Evolutionary conservation across 371 early-diverging fungal genomes (phyloP), one percentile per base, ranked within the genome.

Genomic region (Apophysomyces elegans): DNA sequence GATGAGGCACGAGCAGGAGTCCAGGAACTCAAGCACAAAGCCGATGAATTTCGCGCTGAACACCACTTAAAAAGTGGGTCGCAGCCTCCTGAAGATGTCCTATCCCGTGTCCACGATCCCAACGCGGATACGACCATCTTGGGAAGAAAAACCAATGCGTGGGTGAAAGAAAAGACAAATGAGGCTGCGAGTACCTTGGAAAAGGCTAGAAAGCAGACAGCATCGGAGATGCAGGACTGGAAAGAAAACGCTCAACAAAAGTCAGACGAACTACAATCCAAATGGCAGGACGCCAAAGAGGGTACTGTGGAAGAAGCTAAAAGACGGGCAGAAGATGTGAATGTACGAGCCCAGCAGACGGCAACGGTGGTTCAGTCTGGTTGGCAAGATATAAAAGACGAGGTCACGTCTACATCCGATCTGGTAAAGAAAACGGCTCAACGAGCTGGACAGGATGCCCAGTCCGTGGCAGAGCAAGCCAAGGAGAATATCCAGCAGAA

Each of bases 11-110:
- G 35, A 13, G 43, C 37, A 18, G 63, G 26, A 7, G 45, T 13
- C 5, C 39, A 67, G 0, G 68, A 67, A 37, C 16, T 65, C 56
- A 67, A 70, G 8, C 46, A 16, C 1, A 63, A 67, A 36, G 57
- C 66, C 6, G 69, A 74, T 12, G 58, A 43, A 9, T 74, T 77
- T 54, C 43, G 50, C 9, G 58, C 63, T 2, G 65, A 78, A 11
- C 75, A 75, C 21, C 76, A 78, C 44, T 26, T 78, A 44, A 73
- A 76, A 60, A 66, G 65, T 26, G 79, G 79, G 9, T 56, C 65
- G 26, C 65, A 63, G 32, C 45, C 65, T n/a, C 67, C 79, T 0
- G 79, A 73, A 18, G 57, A 67, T 8, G 72, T 78, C 12, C 32
- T 69, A 54, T 18, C 37, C 38, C 44, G 59, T 43, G 21, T 61